Evolutionary conservation across 805 yeast species (phyloP).

Genomic region (Starmerella apicola): DNA sequence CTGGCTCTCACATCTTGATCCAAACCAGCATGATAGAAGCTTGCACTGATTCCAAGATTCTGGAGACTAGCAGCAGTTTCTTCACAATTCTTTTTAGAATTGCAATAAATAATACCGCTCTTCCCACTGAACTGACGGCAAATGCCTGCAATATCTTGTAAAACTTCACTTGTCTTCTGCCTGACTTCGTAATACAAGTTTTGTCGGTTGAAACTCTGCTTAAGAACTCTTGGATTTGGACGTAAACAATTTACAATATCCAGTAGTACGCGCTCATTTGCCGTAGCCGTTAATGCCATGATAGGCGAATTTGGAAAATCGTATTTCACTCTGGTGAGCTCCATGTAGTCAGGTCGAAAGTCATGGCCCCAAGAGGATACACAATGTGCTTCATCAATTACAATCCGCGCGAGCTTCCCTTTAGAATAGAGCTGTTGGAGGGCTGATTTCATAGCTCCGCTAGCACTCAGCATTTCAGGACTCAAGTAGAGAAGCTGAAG

Average conservation of each 20-base stretch:
- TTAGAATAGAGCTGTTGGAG: conserved; percentile 45
- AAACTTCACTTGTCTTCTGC: conserved; percentile 34
- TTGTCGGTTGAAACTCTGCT: conserved; percentile 85
- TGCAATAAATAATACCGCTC: conserved; percentile 89
- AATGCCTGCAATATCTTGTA: conserved; percentile 13
- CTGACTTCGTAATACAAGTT: conserved; percentile 70
- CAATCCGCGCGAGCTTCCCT: conserved; percentile 62
- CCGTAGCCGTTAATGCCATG: conserved; percentile 96
- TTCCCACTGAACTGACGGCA: conserved; percentile 36
- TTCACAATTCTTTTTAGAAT: conserved; percentile 81
- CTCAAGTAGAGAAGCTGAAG: conserved; percentile 74
- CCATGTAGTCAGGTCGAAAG: conserved; percentile 89
- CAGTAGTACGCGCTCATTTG: conserved; percentile 75
- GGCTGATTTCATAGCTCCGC: conserved; percentile 52
- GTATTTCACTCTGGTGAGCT: conserved; percentile 56
- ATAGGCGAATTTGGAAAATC: conserved; percentile 72
- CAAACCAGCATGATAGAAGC: conserved; percentile 94
- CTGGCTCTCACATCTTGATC: conserved; percentile 53
- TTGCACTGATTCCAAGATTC: conserved; percentile 45
- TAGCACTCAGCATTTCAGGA: conserved; percentile 85
- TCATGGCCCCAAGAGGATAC: conserved; percentile 99
- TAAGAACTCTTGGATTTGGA: conserved; percentile 46
- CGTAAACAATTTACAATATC: conserved; percentile 75
- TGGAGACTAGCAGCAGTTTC: conserved; percentile 52
- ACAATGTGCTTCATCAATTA: conserved; percentile 97